A percentile compares a stretch with the other conserved stretches of the same genome.
Conservation (phyloP, 2,329 filamentous ascomycete genomes). For the Aspergillus sojae region DNA sequence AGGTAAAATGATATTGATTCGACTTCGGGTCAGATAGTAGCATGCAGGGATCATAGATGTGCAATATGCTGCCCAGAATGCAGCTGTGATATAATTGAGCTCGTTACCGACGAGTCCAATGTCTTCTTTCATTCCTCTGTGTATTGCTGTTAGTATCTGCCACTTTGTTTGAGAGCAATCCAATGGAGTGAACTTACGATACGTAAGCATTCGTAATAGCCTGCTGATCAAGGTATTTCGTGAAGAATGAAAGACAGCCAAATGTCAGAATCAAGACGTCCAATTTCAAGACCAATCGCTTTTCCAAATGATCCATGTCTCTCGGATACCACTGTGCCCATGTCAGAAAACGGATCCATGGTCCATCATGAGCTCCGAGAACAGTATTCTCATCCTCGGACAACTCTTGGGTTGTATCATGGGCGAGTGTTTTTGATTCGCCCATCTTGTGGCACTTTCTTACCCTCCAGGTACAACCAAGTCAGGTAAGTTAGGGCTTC, state of each 20-base stretch:
- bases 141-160: constrained; percentile 17
- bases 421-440: not conserved
- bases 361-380: constrained; percentile 3
- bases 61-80: constrained; percentile 44
- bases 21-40: constrained; percentile 38
- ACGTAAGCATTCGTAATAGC: constrained; percentile 11
- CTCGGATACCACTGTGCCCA: constrained; percentile 19
- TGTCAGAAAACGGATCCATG: constrained; percentile 18
- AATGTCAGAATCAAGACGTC: constrained; percentile 50
- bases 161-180: not conserved
- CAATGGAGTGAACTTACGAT: constrained; percentile 17
- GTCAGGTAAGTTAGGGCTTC: not conserved
- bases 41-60: constrained; percentile 46
- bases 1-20: constrained; percentile 27
- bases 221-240: constrained; percentile 46
- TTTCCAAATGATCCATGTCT: constrained; percentile 32
- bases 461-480: too few species aligned
- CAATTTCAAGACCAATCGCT: constrained; percentile 49
- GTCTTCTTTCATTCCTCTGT: not conserved
- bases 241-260: constrained; percentile 50
- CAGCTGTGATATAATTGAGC: constrained; percentile 23
- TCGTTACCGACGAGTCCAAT: not conserved
- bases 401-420: not conserved
- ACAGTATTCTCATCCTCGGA: not conserved
- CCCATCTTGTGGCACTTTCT: not conserved